Evolutionary conservation across 345 rosid genomes (phyloP).

Genomic region (Clausena lansium): DNA sequence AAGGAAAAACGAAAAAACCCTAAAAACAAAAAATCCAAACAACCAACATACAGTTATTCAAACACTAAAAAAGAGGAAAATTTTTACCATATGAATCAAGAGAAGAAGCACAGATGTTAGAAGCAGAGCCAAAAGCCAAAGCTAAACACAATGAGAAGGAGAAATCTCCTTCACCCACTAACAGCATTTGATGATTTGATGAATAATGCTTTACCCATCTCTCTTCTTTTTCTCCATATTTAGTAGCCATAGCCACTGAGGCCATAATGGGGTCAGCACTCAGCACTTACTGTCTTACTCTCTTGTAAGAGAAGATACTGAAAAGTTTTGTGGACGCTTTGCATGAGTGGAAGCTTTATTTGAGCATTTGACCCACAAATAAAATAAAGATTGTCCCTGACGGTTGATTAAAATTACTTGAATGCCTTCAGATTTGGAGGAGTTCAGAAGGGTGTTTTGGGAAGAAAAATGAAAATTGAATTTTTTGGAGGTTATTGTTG

Average conservation of each 20-base stretch:
- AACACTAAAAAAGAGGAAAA: no score
- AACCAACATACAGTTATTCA: no score
- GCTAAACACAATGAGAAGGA: slow-evolving; percentile 36
- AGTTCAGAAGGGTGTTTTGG: neutral
- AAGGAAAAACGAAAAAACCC: no score
- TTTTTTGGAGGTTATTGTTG: neutral
- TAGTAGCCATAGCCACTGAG: neutral
- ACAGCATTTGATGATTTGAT: slow-evolving; percentile 40
- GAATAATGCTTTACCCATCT: slow-evolving; percentile 49
- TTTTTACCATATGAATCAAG: slow-evolving; percentile 42
- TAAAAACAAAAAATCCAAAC: no score
- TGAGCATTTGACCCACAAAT: neutral
- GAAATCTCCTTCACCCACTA: slow-evolving; percentile 73
- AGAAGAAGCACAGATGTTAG: slow-evolving; percentile 53
- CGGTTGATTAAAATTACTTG: no score
- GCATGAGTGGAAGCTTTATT: neutral
- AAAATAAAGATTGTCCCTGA: no score
- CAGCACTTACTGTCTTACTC: no score
- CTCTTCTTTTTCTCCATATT: slow-evolving; percentile 7
- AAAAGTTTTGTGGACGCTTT: neutral
- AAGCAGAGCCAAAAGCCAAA: slow-evolving; percentile 54
- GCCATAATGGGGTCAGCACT: no score
- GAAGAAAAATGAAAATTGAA: neutral
- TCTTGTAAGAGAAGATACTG: neutral
- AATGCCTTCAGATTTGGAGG: neutral